Evolutionary conservation across 2,329 filamentous ascomycete genomes (phyloP), one percentile per base, ranked within the genome.

Genomic region (Cordyceps cicadae): DNA sequence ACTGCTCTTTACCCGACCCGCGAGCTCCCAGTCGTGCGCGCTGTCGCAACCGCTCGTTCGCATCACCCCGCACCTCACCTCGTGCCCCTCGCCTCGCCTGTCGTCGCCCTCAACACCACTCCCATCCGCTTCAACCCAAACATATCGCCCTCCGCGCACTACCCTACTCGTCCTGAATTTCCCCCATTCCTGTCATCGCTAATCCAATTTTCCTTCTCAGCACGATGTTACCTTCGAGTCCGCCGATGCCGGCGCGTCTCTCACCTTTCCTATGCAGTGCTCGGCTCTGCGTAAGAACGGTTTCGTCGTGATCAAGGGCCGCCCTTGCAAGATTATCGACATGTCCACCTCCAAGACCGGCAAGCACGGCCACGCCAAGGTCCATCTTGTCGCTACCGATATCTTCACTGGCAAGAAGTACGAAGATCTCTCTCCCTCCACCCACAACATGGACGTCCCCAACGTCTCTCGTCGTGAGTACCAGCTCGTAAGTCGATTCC

Each of bases 291-390:
- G 94, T 78, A 97, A 99, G 92, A 96, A 95, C 88, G 93, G 94
- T 69, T 88, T 89, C 85, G 94, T 99, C 79, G 88, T 93, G 78
- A 97, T 99, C 83, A 99, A 99, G 88, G 82, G 84, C 81, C 94
- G 94, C 72, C 95, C 94, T 72, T 99, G 94, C 92, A 99, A 97
- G 90, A 99, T 99, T 73, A 90, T 97, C 79, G 94, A 99, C 76
- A 99, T 99, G 95, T 96, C 92, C 70, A 99, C 94, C 83, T 99
- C 94, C 79, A 99, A 99, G 92, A 99, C 94, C 70, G 94, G 94
- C 82, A 99, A 99, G 91, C 94, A 99, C 89, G 94, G 94, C 79
- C 95, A 99, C 90, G 94, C 94, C 82, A 99, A 99, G 88, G 94
- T 99, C 78, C 93, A 99, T 82, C 83, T 99, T 72, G 89, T 97